Evolutionary conservation across 768 basidiomycete genomes (phyloP).

Genomic region (Mycena floridula): DNA sequence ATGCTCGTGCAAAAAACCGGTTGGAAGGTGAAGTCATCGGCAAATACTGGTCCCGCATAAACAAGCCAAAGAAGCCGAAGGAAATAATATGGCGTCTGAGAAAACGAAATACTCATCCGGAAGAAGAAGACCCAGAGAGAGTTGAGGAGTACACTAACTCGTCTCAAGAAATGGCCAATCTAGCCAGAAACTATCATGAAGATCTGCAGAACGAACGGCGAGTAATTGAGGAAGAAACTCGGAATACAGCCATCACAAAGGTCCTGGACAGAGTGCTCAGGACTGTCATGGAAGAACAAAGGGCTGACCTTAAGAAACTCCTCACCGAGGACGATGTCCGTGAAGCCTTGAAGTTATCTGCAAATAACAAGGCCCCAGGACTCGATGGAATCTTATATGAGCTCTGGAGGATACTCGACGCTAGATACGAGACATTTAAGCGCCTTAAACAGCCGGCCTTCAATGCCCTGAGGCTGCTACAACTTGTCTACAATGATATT

Average conservation of each 20-base stretch:
- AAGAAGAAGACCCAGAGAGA: not conserved
- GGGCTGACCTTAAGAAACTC: not conserved
- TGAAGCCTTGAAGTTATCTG: not conserved
- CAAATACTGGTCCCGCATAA: slow-evolving; percentile 13
- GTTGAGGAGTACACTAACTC: slow-evolving; percentile 9
- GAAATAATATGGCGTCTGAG: slow-evolving; percentile 14
- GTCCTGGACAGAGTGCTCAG: not conserved
- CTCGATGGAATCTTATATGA: slow-evolving; percentile 13
- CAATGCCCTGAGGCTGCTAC: slow-evolving; percentile 3
- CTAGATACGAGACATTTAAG: not conserved
- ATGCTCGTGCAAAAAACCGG: slow-evolving; percentile 4
- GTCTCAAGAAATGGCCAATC: slow-evolving; percentile 24
- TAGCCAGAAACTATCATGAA: slow-evolving; percentile 22
- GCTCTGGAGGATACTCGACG: slow-evolving; percentile 4
- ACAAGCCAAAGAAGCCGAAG: slow-evolving; percentile 6
- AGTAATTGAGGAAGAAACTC: not conserved
- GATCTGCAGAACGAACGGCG: slow-evolving; percentile 16
- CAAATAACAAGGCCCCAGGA: slow-evolving; percentile 1
- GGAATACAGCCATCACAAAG: not conserved
- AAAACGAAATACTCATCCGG: not conserved
- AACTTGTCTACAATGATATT: slow-evolving; percentile 9
- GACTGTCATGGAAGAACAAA: too few species aligned
- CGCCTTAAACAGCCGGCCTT: not conserved
- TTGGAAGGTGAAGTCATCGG: slow-evolving; percentile 11
- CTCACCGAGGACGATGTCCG: not conserved